These are phyloP conservation scores for Apiosordaria backusii DNA, from an alignment of 495 filamentous ascomycete species.

Conservation along the genomic window DNA sequence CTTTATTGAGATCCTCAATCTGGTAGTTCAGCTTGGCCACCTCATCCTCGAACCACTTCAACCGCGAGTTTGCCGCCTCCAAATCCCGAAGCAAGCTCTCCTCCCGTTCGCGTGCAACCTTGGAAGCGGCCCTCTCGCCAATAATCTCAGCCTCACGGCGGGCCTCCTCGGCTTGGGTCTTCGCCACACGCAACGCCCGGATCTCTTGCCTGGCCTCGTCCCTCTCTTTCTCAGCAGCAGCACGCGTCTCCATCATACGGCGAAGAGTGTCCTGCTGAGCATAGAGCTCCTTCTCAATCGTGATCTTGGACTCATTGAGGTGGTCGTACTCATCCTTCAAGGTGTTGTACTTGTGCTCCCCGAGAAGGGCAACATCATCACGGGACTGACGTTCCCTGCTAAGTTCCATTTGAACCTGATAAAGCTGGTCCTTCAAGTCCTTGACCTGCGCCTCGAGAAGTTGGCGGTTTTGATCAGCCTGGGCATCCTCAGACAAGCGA, in stretches of 20 bases:
- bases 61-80: slow-evolving; percentile 62
- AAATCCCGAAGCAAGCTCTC: slow-evolving; percentile 73
- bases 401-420: slow-evolving; percentile 79
- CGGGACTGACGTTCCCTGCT: slow-evolving; percentile 92
- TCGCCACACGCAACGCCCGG: slow-evolving; percentile 74
- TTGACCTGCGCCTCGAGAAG: slow-evolving; percentile 83
- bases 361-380: slow-evolving; percentile 88
- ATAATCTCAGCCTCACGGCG: slow-evolving; percentile 76
- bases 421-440: slow-evolving; percentile 80
- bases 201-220: slow-evolving; percentile 87
- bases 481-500: slow-evolving; percentile 82
- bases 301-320: slow-evolving; percentile 94
- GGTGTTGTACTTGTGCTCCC: slow-evolving; percentile 79
- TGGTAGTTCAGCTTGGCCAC: slow-evolving; percentile 67
- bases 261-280: slow-evolving; percentile 93
- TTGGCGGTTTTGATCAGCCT: slow-evolving; percentile 78
- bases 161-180: slow-evolving; percentile 77
- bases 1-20: slow-evolving; percentile 74
- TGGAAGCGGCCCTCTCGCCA: slow-evolving; percentile 73
- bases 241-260: slow-evolving; percentile 75
- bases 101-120: slow-evolving; percentile 78
- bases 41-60: slow-evolving; percentile 73
- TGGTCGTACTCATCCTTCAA: slow-evolving; percentile 79
- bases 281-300: slow-evolving; percentile 97
- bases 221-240: slow-evolving; percentile 75